phyloP scores from a whole-genome alignment of 1,284 basidiomycete genomes.

The Termitomyces sp. region DNA sequence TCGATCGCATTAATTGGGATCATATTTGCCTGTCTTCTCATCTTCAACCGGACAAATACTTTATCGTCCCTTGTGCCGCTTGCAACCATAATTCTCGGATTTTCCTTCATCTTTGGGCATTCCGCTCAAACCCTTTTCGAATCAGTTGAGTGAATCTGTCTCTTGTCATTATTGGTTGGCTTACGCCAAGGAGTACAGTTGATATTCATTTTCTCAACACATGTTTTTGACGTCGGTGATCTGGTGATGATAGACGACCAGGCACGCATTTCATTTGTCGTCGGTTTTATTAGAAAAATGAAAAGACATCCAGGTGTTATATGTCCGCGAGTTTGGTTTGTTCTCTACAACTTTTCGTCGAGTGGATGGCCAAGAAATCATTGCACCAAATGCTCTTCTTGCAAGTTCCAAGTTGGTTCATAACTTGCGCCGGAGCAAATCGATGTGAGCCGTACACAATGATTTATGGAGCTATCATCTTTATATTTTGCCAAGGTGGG shows the following conservation, averaged over 20 bases:
- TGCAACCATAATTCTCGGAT: conserved; percentile 75
- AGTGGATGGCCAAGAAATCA: conserved; percentile 75
- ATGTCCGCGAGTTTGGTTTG: conserved; percentile 76
- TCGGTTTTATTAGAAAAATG: neutral
- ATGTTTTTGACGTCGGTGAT: conserved; percentile 76
- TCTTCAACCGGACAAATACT: conserved; percentile 71
- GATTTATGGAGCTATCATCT: neutral
- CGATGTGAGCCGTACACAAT: conserved; percentile 45
- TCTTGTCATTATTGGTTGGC: neutral
- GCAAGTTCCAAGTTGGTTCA: conserved; percentile 73
- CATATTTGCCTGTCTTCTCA: conserved; percentile 72
- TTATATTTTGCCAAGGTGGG: conserved; percentile 54
- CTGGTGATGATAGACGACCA: conserved; percentile 75
- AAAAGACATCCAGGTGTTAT: conserved; percentile 34
- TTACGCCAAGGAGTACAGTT: conserved; percentile 34
- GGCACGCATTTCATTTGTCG: conserved; percentile 25
- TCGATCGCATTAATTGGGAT: conserved; percentile 55
- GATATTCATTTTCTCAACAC: conserved; percentile 82
- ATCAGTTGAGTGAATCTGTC: conserved; percentile 42
- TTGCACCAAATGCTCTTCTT: conserved; percentile 78
- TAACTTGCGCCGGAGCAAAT: conserved; percentile 69
- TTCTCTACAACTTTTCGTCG: conserved; percentile 79
- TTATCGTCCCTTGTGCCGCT: conserved; percentile 77
- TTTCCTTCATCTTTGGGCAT: conserved; percentile 80
- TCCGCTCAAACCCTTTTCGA: conserved; percentile 81